Base-by-base conservation (phyloP, 2,329 filamentous ascomycete species). In the Dissoconium aciculare region DNA sequence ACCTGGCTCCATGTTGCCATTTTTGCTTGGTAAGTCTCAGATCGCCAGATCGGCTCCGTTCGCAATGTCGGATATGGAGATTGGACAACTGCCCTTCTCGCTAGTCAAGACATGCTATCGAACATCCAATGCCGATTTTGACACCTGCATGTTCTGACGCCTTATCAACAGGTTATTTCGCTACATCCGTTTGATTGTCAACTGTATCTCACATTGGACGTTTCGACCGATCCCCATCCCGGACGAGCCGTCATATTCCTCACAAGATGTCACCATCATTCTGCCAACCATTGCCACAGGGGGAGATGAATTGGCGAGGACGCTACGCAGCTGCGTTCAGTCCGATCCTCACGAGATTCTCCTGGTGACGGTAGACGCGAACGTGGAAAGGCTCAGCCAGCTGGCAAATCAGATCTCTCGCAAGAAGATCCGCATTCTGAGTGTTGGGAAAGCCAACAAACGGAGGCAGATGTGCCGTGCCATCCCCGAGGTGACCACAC, bases 381-480 rank as follows among this genome's bases (percentile, higher is more conserved):
- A 89, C 56, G 64, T 76, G 39, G 66, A 71, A 37, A 74, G 35
- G 25, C 43, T 54, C 27, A 41, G 50, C 30, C 52, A 57, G 30
- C 60, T 69, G 55, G 63, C 63, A 11, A 60, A 63, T 28, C 73
- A 71, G 12, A 66, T 70, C 38, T 71, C 73, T 14, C 56, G 62
- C 34, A 66, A 71, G 35, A 73, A 71, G 40, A 73, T 93, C 42
- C 69, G 73, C 33, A 74, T 92, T 26, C 65, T 87, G 42, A 76
- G 71, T 40, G 80, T 84, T 16, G 66, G 70, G 37, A 85, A 93
- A 51, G 84, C 87, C 44, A 95, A 95, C 63, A 95, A 95, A 64
- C 78, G 87, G 33, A 73, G 87, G 12, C 87, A 95, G 56, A 84
- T 95, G 52, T 91, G 83, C 55, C 72, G 83, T 51, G 87, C 84